Evolutionary conservation across 108 stramenopile genomes (phyloP), one percentile per base, ranked within the genome.

Genomic region (Phaeodactylum tricornutum): DNA sequence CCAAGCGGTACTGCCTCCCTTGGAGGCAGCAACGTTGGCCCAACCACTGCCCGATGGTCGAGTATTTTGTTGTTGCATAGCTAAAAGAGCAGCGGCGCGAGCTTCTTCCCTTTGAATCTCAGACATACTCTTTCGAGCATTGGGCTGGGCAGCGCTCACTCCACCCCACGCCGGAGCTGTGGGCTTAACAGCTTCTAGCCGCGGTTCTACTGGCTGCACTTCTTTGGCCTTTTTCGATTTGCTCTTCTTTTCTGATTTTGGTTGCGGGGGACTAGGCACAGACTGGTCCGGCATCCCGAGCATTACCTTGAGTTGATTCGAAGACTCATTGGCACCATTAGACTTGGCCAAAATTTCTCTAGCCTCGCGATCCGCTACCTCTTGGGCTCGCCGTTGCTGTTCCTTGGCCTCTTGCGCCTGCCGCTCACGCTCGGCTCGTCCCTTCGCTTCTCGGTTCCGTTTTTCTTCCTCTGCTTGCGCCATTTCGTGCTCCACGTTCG

Each of bases 91-190:
- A 28, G 77, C 75, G 7, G 49, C 55, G 26, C 76, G 67, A 31
- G 90, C 90, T 59, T 87, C 85, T 65, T 92, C 90, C 48, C 83
- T 67, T 47, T 87, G 90, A 49, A 92, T 92, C 52, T 92, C 83
- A 17, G 82, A 81, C 81, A 92, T 85, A 56, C 75, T 72, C 50
- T 87, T 85, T 36, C 57, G 69, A 8, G 49, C 21, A 27, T 22
- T 55, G 8, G 64, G 36, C 21, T 64, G 54, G 16, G 59, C 47
- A 14, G 48, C 52, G 7, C 62, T 48, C 4, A 63, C 72, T 15
- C 68, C 79, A 21, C 84, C 85, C 85, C 90, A 87, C 20, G 83
- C 83, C 38, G 87, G 70, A 50, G 69, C 62, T 16, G 77, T 61
- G 12, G 69, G 57, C 35, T 57, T 58, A 22, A 34, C 53, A 35